Base-by-base conservation (phyloP, 495 filamentous ascomycete genomes). In the Aspergillus coremiiformis region DNA sequence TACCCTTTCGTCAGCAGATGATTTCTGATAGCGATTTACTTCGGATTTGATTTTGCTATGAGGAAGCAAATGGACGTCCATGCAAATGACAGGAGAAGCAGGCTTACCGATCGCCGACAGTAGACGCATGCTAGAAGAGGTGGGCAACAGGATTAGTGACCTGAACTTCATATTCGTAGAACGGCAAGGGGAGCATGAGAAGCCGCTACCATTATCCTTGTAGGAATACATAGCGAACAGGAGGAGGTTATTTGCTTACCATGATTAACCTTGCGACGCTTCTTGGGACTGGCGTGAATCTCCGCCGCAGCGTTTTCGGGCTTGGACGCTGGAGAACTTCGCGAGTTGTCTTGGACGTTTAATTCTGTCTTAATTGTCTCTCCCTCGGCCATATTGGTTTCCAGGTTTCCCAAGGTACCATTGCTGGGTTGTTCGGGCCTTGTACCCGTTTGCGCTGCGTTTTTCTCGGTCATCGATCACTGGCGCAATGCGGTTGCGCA, bases 201-300 rank as follows among this genome's bases (percentile, higher is more conserved):
- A 59, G 44, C 51, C 57, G 55, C 61, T 56, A 51, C 53, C 48
- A 55, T 54, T 44, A 66, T 60, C 60, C 63, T 63, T 64, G 58
- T 64, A 58, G 51, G 49, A 20, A 60, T 56, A 59, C 59, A 64
- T 63, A 44, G 53, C 48, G 41, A n/a, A n/a, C n/a, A n/a, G n/a
- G n/a, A n/a, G n/a, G 45, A 54, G 30, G 53, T 33, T 49, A 53
- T 51, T 54, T 52, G 70, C 83, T 78, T 82, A 95, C 92, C 93
- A 80, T 99, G 94, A 81, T 96, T 97, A 63, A 99, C 93, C 78
- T 99, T 99, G 74, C 91, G 87, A 73, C 94, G 81, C 81, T 96
- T 98, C 79, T 93, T 95, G 19, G 87, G 84, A 63, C 84, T 89
- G 49, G 74, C 70, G 55, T 75, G 67, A 64, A 66, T 62, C 53